Conservation (phyloP, 148 eudicot genomes). For the Pharnaceum exiguum region DNA sequence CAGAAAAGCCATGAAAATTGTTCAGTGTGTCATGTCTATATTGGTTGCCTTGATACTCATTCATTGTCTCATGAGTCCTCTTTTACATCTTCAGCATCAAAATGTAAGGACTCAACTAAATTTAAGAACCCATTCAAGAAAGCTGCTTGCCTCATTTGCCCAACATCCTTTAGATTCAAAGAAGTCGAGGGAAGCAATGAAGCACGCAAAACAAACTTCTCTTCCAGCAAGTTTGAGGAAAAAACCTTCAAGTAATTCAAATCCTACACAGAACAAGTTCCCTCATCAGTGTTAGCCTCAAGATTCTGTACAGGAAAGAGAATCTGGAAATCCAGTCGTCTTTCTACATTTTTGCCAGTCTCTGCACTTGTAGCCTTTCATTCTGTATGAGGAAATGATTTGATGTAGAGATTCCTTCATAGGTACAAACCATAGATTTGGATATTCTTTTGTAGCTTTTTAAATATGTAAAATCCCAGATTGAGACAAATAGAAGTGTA, state of each 20-base stretch:
- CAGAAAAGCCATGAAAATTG: constrained; percentile 25
- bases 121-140: constrained; percentile 22
- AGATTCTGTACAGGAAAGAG: constrained; percentile 13
- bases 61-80: neutral
- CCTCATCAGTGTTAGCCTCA: constrained; percentile 22
- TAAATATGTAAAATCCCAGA: neutral
- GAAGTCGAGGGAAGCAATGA: constrained; percentile 2
- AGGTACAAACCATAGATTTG: neutral
- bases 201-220: neutral
- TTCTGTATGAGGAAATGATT: neutral
- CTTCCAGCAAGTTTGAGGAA: constrained; percentile 18
- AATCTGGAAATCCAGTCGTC: neutral
- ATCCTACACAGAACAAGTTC: constrained; percentile 22
- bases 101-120: neutral
- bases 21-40: constrained; percentile 14
- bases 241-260: constrained; percentile 9
- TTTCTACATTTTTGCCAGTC: constrained; percentile 19
- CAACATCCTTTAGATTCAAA: neutral
- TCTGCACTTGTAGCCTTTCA: constrained; percentile 11
- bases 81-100: constrained; percentile 4
- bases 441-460: neutral
- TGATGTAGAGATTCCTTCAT: neutral
- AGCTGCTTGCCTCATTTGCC: constrained; percentile 6
- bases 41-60: constrained; percentile 24
- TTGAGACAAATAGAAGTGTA: constrained; percentile 8